A percentile compares a stretch with the other conserved stretches of the same genome.
phyloP scores from a whole-genome alignment of 495 filamentous ascomycete genomes.

The Geopyxis carbonaria region DNA sequence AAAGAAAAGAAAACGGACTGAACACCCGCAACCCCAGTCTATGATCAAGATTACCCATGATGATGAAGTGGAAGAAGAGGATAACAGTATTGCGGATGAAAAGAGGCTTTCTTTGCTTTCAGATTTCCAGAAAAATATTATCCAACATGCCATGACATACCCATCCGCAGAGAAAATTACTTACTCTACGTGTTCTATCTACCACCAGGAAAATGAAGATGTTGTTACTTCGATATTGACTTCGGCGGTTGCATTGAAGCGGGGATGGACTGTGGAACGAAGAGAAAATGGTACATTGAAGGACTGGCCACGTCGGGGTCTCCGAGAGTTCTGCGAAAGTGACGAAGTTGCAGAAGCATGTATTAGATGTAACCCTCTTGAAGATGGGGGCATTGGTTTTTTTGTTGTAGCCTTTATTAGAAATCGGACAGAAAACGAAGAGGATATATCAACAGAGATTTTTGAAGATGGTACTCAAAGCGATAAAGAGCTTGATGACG shows the following conservation, averaged over 20 bases:
- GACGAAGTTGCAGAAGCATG: conserved; percentile 50
- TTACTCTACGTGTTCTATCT: conserved; percentile 84
- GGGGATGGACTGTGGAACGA: conserved; percentile 60
- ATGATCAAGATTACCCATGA: conserved; percentile 7
- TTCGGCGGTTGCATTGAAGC: conserved; percentile 43
- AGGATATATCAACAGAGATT: no score
- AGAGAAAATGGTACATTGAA: conserved; percentile 47
- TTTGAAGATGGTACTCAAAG: conserved; percentile 26
- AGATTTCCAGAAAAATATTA: conserved; percentile 55
- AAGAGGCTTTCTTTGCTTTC: conserved; percentile 53
- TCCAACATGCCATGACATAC: conserved; percentile 71
- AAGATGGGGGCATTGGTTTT: conserved; percentile 60
- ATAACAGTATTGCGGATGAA: conserved; percentile 25
- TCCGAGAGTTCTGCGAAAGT: conserved; percentile 30
- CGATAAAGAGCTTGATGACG: conserved; percentile 28
- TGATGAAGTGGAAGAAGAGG: conserved; percentile 13
- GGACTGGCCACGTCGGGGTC: conserved; percentile 51
- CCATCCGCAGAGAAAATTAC: conserved; percentile 59
- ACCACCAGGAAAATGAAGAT: conserved; percentile 70
- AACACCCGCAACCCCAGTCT: conserved; percentile 25
- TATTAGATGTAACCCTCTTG: conserved; percentile 63
- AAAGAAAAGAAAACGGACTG: conserved; percentile 33
- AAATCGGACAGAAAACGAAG: conserved; percentile 25
- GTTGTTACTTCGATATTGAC: conserved; percentile 55
- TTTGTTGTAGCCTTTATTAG: conserved; percentile 52